phyloP scores from a whole-genome alignment of 495 filamentous ascomycete species.

The Pseudoneurospora amorphoporcata region DNA sequence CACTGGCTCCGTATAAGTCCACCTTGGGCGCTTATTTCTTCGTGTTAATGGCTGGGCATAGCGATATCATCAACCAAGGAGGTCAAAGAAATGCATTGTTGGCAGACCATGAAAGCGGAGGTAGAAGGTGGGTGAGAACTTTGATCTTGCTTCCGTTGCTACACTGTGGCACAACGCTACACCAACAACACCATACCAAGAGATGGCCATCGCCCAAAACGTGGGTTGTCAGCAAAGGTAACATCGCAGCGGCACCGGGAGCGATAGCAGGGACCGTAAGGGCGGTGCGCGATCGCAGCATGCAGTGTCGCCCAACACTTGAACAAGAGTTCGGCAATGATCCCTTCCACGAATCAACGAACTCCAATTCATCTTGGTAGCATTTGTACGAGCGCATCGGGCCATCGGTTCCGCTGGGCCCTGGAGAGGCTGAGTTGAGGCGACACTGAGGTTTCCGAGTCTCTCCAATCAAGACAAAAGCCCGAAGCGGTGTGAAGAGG shows the following conservation, averaged over 20 bases:
- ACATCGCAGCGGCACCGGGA: background rate
- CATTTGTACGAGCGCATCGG: background rate
- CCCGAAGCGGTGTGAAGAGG: background rate
- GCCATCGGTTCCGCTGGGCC: background rate
- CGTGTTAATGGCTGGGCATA: background rate
- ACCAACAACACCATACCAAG: background rate
- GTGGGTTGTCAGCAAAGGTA: background rate
- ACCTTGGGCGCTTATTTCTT: background rate
- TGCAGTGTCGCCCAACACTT: background rate
- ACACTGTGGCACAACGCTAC: background rate
- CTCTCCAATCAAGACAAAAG: background rate
- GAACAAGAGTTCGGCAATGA: background rate
- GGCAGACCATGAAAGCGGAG: too few relatives aligned
- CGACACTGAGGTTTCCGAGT: background rate
- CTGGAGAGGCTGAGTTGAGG: background rate
- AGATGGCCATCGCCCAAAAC: background rate
- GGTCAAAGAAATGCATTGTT: background rate
- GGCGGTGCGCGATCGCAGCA: background rate
- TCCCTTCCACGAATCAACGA: background rate
- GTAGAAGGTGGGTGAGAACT: background rate
- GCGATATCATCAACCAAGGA: background rate
- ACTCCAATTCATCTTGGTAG: background rate
- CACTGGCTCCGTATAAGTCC: background rate
- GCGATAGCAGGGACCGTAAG: background rate
- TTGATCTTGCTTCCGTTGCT: background rate